Evolutionary conservation across 768 basidiomycete species (phyloP), one percentile per base, ranked within the genome.

Genomic region (Asterophora lycoperdoides): DNA sequence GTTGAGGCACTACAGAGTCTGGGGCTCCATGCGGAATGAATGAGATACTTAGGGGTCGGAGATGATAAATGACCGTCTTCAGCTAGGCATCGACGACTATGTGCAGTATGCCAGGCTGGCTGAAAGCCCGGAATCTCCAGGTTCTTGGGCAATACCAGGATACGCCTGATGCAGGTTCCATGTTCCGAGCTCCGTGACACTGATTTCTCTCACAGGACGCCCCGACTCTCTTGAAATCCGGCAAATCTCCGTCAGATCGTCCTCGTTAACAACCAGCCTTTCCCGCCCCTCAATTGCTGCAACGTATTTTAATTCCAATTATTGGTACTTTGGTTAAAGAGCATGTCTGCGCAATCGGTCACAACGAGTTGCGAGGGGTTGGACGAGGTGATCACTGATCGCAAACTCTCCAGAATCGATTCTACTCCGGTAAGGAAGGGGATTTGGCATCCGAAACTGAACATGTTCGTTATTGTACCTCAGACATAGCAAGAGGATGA

Each of bases 401-500:
- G n/a, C n/a, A n/a, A n/a, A 64, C 43, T 57, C 61, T 17, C 70
- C 71, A 8, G 69, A 67, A 56, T 70, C 70, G 8, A 42, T 52
- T n/a, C n/a, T n/a, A n/a, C 76, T 0, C 74, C 76, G 5, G 75
- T 73, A 34, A 76, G 66, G 63, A 79, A 78, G 63, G 46, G 70
- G 64, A 51, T 79, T 66, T n/a, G n/a, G n/a, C 46, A 79, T 60
- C 9, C 78, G 72, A 1, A 78, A 61, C 0, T 77, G 77, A 30
- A 80, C 70, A 54, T 79, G 78, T 62, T 80, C 78, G 46, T 76
- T 75, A 55, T 78, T 68, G 61, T 80, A 80, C 78, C 78, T n/a
- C n/a, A n/a, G n/a, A n/a, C n/a, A n/a, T n/a, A n/a, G n/a, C n/a
- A n/a, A n/a, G n/a, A n/a, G n/a, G n/a, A 23, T 23, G 3, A 23